phyloP scores from a whole-genome alignment of 2,329 filamentous ascomycete genomes.

The Rhinocladiella mackenziei region DNA sequence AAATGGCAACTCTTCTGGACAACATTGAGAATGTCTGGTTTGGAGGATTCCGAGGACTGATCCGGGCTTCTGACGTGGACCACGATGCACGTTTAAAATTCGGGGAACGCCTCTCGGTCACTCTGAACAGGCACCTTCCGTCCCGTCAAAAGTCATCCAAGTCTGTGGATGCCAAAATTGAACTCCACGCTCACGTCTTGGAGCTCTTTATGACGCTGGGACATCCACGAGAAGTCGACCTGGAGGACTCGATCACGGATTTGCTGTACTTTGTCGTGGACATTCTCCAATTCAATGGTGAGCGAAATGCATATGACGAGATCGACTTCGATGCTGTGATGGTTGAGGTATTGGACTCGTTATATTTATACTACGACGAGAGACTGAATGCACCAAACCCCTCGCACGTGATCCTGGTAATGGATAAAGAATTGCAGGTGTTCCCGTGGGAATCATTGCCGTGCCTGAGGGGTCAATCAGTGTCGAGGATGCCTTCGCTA shows the following conservation, averaged over 20 bases:
- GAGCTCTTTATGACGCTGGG: conserved; percentile 87
- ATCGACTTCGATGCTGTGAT: conserved; percentile 93
- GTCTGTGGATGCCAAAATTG: conserved; percentile 49
- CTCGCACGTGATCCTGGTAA: conserved; percentile 75
- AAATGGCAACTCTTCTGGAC: conserved; percentile 71
- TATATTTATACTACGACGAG: conserved; percentile 69
- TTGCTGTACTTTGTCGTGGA: conserved; percentile 95
- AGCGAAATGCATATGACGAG: conserved; percentile 94
- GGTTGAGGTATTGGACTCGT: conserved; percentile 78
- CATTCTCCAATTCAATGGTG: conserved; percentile 92
- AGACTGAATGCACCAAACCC: conserved; percentile 33
- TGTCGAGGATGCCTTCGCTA: conserved; percentile 84
- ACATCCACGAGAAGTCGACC: conserved; percentile 65
- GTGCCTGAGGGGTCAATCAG: conserved; percentile 71
- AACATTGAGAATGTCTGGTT: conserved; percentile 94
- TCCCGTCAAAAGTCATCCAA: conserved; percentile 62
- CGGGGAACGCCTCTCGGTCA: conserved; percentile 69
- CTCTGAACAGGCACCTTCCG: conserved; percentile 79
- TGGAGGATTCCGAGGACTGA: conserved; percentile 90
- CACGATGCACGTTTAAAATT: conserved; percentile 68
- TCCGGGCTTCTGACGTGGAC: conserved; percentile 67
- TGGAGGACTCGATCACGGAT: conserved; percentile 87
- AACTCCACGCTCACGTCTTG: conserved; percentile 64
- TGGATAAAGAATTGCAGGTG: conserved; percentile 84
- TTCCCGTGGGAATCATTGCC: conserved; percentile 97